Evolutionary conservation across 2,329 filamentous ascomycete species (phyloP), one percentile per base, ranked within the genome.

Genomic region (Purpureocillium lavendulum): DNA sequence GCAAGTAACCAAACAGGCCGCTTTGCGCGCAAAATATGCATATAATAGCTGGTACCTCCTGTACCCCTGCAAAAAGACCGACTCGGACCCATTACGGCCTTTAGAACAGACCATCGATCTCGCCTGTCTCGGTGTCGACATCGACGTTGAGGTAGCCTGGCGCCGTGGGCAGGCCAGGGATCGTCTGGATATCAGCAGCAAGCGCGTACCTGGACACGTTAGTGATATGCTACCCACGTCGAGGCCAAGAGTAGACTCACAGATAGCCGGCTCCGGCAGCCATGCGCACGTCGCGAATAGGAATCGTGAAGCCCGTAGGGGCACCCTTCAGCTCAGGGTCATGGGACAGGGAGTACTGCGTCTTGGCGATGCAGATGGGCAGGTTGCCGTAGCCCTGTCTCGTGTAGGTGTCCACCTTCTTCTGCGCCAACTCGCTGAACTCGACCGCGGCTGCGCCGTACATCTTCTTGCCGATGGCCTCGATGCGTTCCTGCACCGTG

Each of bases 351-450:
- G 87, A 94, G 70, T 98, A 98, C 64, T 98, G 92, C 12, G 92
- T 98, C 80, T 98, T 98, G 46, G 92, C 92, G 49, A 97, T 78
- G 62, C 92, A 98, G 57, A 97, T 95, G 29, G 92, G 92, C 48
- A 98, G 70, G 62, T 95, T 87, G 16, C 84, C 84, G 54, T 90
- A 94, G 34, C 92, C 92, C 64, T 97, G 92, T 58, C 80, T 79
- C 26, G 85, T 89, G 66, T 97, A 98, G 7, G 82, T 89, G 58
- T 96, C 89, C 48, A 97, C 84, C 77, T 98, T 97, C 69, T 88
- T 87, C 69, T 94, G 87, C 0, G 92, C 92, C 38, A 92, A 73
- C 61, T 95, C 88, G 59, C 85, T 94, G 66, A 98, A 92, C 65
- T 95, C 87, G 45, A 97, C 88, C 43, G 78, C 80, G 4, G 74